Evolutionary conservation across 345 rosid species (phyloP).

Genomic region (Brassica napus): Da-Ae NC_063448.1:7101001-7101500

Average conservation of each 20-base stretch:
- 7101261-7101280: not conserved
- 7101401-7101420: not conserved
- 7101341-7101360: not conserved
- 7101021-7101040: not conserved
- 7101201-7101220: not conserved
- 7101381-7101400: not conserved
- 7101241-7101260: not conserved
- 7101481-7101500: not conserved
- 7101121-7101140: not conserved
- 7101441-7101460: not conserved
- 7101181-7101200: not conserved
- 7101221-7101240: not conserved
- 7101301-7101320: not conserved
- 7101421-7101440: slow-evolving; percentile 1
- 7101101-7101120: not conserved
- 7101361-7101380: not conserved
- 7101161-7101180: not conserved
- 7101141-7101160: not conserved
- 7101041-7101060: not conserved
- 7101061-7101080: not conserved
- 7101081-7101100: not conserved
- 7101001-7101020: not conserved
- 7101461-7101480: not conserved
- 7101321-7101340: not conserved
- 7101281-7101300: not conserved